Evolutionary conservation across 179 eudicot genomes (phyloP), one percentile per base, ranked within the genome.

Genomic region (Kewa caespitosa): DNA sequence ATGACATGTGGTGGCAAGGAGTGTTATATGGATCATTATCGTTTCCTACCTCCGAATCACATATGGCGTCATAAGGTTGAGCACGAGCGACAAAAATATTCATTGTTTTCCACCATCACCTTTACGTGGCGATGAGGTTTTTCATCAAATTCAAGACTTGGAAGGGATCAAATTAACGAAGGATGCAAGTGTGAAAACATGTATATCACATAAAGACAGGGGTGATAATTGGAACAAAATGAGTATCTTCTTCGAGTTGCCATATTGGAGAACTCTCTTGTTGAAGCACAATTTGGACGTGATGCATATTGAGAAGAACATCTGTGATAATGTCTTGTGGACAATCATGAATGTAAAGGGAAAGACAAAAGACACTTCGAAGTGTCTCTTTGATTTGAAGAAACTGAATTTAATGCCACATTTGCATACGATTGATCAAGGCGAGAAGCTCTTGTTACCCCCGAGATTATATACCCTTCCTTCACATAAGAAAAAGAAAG

Each of bases 1-100:
- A n/a, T 25, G 15, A 41, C 69, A 28, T 37, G 63, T 62, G 25
- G 60, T 41, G 55, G 65, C 39, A 73, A 73, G 54, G 15, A 33
- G 36, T 73, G 76, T 38, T 73, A 55, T 37, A 57, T 57, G 55
- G 50, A 60, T n/a, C 77, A 62, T 62, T 57, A 32, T 23, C 36
- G 69, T 20, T 74, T 39, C n/a, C 22, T 74, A 6, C 39, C 36
- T 31, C 15, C 0, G 5, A 42, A 62, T 8, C 69, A 74, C 63
- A 27, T 32, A 30, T 74, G 38, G 55, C 13, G 59, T 20, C 9
- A 39, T 6, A 38, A 38, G 14, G 38, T 74, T 42, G 69, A 74
- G 76, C 38, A 74, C 68, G 1, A 42, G 61, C 8, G 59, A 61
- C 38, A n/a, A n/a, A n/a, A n/a, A n/a, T n/a, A n/a, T n/a, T n/a